Evolutionary conservation across 2,329 filamentous ascomycete genomes (phyloP), one percentile per base, ranked within the genome.

Genomic region (Aspergillus floridensis): DNA sequence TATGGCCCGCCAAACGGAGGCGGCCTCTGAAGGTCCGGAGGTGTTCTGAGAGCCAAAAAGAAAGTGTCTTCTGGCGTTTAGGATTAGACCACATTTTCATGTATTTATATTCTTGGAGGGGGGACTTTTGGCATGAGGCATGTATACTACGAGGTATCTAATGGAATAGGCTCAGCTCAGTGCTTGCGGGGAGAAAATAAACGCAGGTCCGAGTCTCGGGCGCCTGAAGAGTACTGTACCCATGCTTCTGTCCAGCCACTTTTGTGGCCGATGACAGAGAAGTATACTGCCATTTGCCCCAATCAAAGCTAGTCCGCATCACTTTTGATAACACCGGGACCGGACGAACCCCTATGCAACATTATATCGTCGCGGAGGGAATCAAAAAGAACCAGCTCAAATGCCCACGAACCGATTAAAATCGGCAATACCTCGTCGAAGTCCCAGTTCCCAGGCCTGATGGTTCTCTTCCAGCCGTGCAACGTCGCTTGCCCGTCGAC

Each of bases 401-500:
- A 58, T 56, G 5, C 62, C 61, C 47, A 67, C 57, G 53, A 64
- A 52, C 3, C 46, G 52, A 41, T 75, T 66, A 57, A 77, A 76
- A 10, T 70, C 70, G 21, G 48, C 59, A 16, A 76, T 63, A 1
- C 74, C 77, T 57, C 61, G 64, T 50, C 77, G 63, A 50, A 78
- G 73, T 2, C 76, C 76, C 55, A 74, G 71, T 54, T 79, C 77
- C 74, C 75, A 79, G 59, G 56, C 53, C 11, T 14, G 12, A 19
- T 49, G 73, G 21, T 64, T 55, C 19, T 73, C 72, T 10, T 80
- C 80, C 41, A 74, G 73, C 62, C 81, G 77, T 2, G 80, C 80
- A 59, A 77, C 79, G 63, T 86, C 83, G 32, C 77, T 65, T 46
- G 86, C 70, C 35, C 84, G 77, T 71, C 84, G 86, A 68, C 82